These are phyloP conservation scores for Starmera pachycereana DNA, from an alignment of 805 yeast species.

Conservation along the genomic window DNA sequence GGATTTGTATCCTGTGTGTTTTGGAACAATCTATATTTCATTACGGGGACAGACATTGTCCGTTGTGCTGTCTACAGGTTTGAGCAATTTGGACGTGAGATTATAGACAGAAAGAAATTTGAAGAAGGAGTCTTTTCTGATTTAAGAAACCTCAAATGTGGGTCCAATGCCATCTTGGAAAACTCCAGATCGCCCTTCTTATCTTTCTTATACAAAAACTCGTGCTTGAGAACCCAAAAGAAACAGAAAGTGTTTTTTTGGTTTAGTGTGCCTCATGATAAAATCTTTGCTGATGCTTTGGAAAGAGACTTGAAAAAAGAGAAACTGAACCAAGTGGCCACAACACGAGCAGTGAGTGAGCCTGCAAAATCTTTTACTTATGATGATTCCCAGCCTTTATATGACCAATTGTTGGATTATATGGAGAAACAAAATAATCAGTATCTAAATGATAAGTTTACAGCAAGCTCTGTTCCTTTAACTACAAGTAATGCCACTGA, in stretches of 20 bases:
- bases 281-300: slow-evolving; percentile 83
- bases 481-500: background rate
- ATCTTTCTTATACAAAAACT: slow-evolving; percentile 74
- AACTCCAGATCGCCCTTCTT: slow-evolving; percentile 78
- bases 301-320: slow-evolving; percentile 88
- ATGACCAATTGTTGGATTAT: slow-evolving; percentile 41
- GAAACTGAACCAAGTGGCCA: slow-evolving; percentile 43
- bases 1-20: slow-evolving; percentile 87
- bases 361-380: slow-evolving; percentile 74
- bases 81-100: slow-evolving; percentile 79
- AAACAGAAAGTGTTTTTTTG: slow-evolving; percentile 95
- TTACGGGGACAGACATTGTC: slow-evolving; percentile 95
- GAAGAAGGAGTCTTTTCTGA: slow-evolving; percentile 96
- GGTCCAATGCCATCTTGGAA: slow-evolving; percentile 79
- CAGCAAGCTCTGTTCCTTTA: background rate
- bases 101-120: slow-evolving; percentile 82
- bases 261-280: slow-evolving; percentile 93
- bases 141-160: slow-evolving; percentile 75
- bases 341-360: slow-evolving; percentile 63
- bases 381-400: slow-evolving; percentile 40
- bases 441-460: slow-evolving; percentile 1
- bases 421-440: slow-evolving; percentile 22
- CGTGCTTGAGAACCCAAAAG: slow-evolving; percentile 87
- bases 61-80: slow-evolving; percentile 83
- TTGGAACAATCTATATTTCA: slow-evolving; percentile 83